Base-by-base conservation (phyloP, 768 basidiomycete species). In the Leccinum boreale region DNA sequence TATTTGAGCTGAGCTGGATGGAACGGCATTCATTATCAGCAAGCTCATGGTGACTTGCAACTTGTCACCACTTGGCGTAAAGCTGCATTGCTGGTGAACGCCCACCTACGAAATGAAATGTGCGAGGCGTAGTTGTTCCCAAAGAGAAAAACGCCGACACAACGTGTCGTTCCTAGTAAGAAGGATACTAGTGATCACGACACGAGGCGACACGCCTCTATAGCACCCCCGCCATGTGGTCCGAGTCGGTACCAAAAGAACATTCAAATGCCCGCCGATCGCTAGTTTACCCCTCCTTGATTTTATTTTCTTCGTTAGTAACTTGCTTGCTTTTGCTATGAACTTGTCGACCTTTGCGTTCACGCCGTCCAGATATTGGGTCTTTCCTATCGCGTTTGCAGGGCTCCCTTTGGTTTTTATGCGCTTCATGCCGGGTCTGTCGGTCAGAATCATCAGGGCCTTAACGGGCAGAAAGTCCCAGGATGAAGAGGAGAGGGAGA, bases 161-260 rank as follows among this genome's bases (percentile, higher is more conserved):
- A 62, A 60, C 70, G 69, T 70, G 68, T 50, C 26, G 26, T 33
- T 28, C 28, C 28, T 28, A 28, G 28, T 28, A 3, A 28, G 28
- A 28, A 28, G 28, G 9, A 28, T 28, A 33, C 12, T 5, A 58
- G 46, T 44, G 47, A 29, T 35, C 55, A 50, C 51, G 23, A 57
- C 67, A 68, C 56, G 67, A 68, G 65, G 67, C 58, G 2, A 67
- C 65, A 67, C 65, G 66, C 66, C 56, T 48, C 39, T 7, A 48
- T 62, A 47, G 65, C 65, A 63, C 65, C 53, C 55, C 62, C 46
- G 61, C 57, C 71, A 58, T 72, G 72, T 72, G 70, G 63, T 31
- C 42, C 57, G n/a, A 9, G 58, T 39, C 36, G 36, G 36, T 39
- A 60, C 63, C 66, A 67, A 67, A 39, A 39, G 36, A 39, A 39